A percentile compares a stretch with the other conserved stretches of the same genome.
phyloP scores from a whole-genome alignment of 768 basidiomycete genomes.

The Podaxis sp. region DNA sequence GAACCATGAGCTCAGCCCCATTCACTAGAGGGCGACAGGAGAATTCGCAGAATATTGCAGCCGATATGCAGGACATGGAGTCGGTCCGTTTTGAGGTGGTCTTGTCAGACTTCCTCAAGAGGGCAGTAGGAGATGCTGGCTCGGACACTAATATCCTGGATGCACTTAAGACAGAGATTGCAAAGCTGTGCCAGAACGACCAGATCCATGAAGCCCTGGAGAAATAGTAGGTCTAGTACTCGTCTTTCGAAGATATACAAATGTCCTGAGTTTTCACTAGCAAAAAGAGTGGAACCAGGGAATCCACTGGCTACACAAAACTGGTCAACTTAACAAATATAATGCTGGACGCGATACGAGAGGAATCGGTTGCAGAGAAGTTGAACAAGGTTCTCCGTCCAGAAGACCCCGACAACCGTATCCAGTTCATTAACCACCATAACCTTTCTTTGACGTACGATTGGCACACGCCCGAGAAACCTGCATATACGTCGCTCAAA shows the following conservation, averaged over 20 bases:
- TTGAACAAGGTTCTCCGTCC: background rate
- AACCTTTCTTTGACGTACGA: background rate
- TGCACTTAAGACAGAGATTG: too few relatives aligned
- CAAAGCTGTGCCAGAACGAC: too few relatives aligned
- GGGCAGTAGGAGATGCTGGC: too few relatives aligned
- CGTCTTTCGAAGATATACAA: background rate
- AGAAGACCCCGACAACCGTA: background rate
- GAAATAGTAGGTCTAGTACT: background rate
- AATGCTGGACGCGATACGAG: background rate
- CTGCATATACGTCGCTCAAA: background rate
- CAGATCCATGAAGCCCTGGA: background rate
- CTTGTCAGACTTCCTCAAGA: too few relatives aligned
- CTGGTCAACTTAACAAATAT: background rate
- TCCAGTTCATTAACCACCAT: background rate
- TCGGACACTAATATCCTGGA: too few relatives aligned
- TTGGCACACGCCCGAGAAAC: background rate
- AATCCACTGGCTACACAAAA: background rate
- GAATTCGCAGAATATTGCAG: too few relatives aligned
- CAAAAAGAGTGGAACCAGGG: background rate
- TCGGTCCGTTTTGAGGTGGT: too few relatives aligned
- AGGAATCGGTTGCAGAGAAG: background rate
- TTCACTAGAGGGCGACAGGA: too few relatives aligned
- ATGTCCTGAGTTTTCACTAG: background rate
- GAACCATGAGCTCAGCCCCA: too few relatives aligned
- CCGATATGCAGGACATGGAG: too few relatives aligned